Percentiles rank a stretch among this genome's conserved stretches.
Conservation (phyloP, 2,329 filamentous ascomycete species). For the Epichloe scottii region DNA sequence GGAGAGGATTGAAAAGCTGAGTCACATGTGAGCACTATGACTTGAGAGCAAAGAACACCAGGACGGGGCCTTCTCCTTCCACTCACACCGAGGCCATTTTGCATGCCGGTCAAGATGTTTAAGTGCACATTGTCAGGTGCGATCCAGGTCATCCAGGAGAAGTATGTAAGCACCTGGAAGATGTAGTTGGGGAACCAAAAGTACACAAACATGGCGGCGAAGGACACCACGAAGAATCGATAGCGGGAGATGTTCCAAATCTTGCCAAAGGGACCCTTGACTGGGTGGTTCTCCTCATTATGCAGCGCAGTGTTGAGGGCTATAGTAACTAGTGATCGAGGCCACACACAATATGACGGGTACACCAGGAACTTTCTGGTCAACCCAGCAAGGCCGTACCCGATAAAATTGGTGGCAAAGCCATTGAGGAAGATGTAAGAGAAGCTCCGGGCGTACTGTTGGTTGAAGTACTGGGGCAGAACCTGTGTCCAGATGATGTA, state of each 20-base stretch:
- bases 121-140: slow-evolving; percentile 27
- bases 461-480: slow-evolving; percentile 40
- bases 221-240: slow-evolving; percentile 32
- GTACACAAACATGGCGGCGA: slow-evolving; percentile 36
- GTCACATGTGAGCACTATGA: neutral
- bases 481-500: slow-evolving; percentile 42
- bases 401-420: slow-evolving; percentile 43
- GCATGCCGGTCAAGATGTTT: slow-evolving; percentile 23
- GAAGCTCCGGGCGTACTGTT: slow-evolving; percentile 37
- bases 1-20: slow-evolving; percentile 22
- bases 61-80: neutral
- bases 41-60: neutral
- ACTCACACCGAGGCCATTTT: slow-evolving; percentile 22
- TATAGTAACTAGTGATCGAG: slow-evolving; percentile 35
- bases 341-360: slow-evolving; percentile 41
- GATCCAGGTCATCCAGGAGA: slow-evolving; percentile 44
- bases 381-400: slow-evolving; percentile 41
- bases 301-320: slow-evolving; percentile 38
- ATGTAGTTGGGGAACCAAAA: slow-evolving; percentile 43
- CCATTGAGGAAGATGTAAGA: slow-evolving; percentile 43
- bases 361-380: slow-evolving; percentile 38
- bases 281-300: slow-evolving; percentile 21
- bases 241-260: slow-evolving; percentile 30
- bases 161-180: slow-evolving; percentile 32
- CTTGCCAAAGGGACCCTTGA: slow-evolving; percentile 18